Base-by-base conservation (phyloP, 306 rosid genomes). In the Medicago ruthenica region DNA sequence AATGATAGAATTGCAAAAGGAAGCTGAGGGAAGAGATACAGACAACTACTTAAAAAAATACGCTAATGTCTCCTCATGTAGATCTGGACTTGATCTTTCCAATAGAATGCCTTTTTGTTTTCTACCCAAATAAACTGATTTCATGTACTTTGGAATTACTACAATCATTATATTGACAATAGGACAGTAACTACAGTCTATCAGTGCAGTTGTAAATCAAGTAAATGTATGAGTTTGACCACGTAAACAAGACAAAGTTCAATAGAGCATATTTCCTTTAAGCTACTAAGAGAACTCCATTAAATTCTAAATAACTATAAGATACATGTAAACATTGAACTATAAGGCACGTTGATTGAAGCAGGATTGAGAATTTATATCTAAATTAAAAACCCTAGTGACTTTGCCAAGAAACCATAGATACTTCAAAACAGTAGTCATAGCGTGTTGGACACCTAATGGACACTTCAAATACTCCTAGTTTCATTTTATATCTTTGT, bases 1-100 rank as follows among this genome's bases (percentile, higher is more conserved):
- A 80, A n/a, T 18, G 40, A 73, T 44, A 31, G 36, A 40, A 71
- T 36, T 44, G 54, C 18, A 68, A 74, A 67, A 61, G 31, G 21
- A 27, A 11, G 44, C 41, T 17, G 15, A 61, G 57, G 64, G 71
- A 75, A 79, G 59, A 21, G 42, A 65, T 34, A 66, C 27, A 63
- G 18, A 51, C 64, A 16, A 45, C 66, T 58, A 31, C 78, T 75
- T 70, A 20, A 61, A 79, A 50, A 47, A 50, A 5, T 22, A 7
- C 53, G 22, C 15, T 66, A 31, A 20, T 15, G 57, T 17, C 34
- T 61, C 24, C 36, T n/a, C 10, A 66, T 21, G 71, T 11, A 71
- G 47, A 72, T 76, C 70, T 67, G 55, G 42, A 77, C 58, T 57
- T 67, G 47, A 53, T 58, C 54, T 59, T 75, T 61, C 80, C 16